Conservation (phyloP, 2,329 filamentous ascomycete genomes). For the Sclerotinia borealis region DNA sequence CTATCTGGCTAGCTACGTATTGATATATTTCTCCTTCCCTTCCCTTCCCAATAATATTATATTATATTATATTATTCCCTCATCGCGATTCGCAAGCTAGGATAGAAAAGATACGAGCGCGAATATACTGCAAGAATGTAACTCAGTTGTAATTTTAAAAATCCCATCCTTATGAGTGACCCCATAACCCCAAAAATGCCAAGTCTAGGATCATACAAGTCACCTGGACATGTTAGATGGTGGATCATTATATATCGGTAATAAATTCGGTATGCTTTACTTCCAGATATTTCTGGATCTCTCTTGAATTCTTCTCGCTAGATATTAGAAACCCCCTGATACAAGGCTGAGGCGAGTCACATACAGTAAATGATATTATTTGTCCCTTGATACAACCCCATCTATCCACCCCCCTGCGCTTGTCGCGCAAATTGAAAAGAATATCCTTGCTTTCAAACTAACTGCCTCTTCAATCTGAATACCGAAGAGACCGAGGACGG, state of each 20-base stretch:
- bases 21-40: not conserved
- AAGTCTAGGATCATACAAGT: constrained; percentile 1
- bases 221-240: not conserved
- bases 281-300: no score
- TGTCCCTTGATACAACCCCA: not conserved
- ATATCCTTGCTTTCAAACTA: constrained; percentile 1
- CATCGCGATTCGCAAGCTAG: no score
- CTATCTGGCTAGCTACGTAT: not conserved
- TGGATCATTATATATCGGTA: not conserved
- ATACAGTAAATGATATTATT: not conserved
- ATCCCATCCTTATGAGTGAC: not conserved
- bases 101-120: not conserved
- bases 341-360: constrained; percentile 5
- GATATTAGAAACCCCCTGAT: constrained; percentile 4
- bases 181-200: not conserved
- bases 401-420: constrained; percentile 8
- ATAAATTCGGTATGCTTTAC: no score
- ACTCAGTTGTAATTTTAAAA: not conserved
- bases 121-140: no score
- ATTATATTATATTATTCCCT: no score
- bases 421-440: constrained; percentile 10
- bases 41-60: not conserved
- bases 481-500: not conserved
- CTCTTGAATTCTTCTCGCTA: not conserved
- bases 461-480: not conserved